Conservation (phyloP, 805 yeast genomes). For the Myxozyma udenii region DNA sequence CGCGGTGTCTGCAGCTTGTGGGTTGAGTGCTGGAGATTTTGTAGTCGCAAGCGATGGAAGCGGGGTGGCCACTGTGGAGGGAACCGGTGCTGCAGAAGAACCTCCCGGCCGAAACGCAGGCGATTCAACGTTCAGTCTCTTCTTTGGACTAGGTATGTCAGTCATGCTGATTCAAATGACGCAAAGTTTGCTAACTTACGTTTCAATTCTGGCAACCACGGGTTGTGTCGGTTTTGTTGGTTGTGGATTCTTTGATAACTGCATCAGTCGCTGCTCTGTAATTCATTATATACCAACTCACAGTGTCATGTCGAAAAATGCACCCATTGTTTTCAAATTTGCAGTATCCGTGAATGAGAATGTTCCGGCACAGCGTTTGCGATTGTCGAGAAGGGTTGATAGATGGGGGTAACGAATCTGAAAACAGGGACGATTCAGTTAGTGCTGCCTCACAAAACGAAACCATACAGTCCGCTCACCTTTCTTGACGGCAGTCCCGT, state of each 20-base stretch:
- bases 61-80: conserved; percentile 8
- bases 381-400: conserved; percentile 23
- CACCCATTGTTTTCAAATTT: conserved; percentile 86
- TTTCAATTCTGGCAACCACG: conserved; percentile 1
- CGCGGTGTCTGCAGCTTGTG: conserved; percentile 30
- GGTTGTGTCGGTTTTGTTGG: not conserved
- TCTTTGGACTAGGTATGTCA: conserved; percentile 34
- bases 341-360: conserved; percentile 82
- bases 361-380: conserved; percentile 72
- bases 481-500: conserved; percentile 4
- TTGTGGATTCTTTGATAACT: not conserved
- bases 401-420: conserved; percentile 28
- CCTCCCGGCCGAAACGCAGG: conserved; percentile 53
- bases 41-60: conserved; percentile 8
- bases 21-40: conserved; percentile 6
- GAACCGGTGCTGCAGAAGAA: conserved; percentile 8
- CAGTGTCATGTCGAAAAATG: conserved; percentile 65
- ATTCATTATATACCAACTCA: too few species aligned
- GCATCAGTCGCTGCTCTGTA: not conserved
- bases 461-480: conserved; percentile 1
- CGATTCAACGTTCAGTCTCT: conserved; percentile 54
- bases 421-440: not conserved
- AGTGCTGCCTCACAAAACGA: not conserved
- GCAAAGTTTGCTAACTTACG: conserved; percentile 3
- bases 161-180: not conserved